Evolutionary conservation across 352 stramenopile genomes (phyloP), one percentile per base, ranked within the genome.

Genomic region (Globisporangium nodosum): DNA sequence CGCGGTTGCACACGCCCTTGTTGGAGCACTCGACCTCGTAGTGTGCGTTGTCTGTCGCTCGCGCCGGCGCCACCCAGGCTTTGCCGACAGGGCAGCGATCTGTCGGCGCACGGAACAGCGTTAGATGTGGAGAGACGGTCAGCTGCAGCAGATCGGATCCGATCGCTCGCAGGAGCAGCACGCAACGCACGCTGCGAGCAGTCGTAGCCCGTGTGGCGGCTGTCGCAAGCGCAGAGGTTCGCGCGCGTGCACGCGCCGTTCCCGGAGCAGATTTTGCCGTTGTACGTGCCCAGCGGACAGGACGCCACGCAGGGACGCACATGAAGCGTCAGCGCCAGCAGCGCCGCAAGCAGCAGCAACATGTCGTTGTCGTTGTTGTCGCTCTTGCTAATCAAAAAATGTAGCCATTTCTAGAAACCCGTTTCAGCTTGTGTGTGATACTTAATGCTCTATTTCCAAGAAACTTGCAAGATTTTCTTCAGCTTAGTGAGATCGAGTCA

Each of bases 11-110:
- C 13, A 69, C 52, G 35, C 85, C 85, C 40, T 85, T 81, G 68
- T 92, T 92, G 0, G 81, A 92, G 60, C 85, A 94, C 63, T 93
- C 79, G 52, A 78, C 68, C 35, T 61, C 50, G 58, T 85, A 90
- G 60, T 90, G 81, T 9, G 81, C 81, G 37, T 81, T 65, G 18
- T 87, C 67, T 21, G 64, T 69, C 8, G 71, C 77, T 27, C 67
- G 64, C n/a, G 77, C 75, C 20, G 77, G 69, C 15, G 75, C 75
- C 18, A 73, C 77, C 80, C 80, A 90, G 50, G 80, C 80, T n/a
- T 60, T 58, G 3, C 80, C 80, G 15, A 73, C 20, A 3, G 80
- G 77, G 56, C 77, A 88, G 11, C 55, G 67, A 40, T 70, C 77
- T 88, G 13, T 15, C n/a, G 11, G 8, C 7, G n/a, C 20, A 6